Evolutionary conservation across 148 eudicot species (phyloP), one percentile per base, ranked within the genome.

Genomic region (Mesembryanthemum crystallinum): DNA sequence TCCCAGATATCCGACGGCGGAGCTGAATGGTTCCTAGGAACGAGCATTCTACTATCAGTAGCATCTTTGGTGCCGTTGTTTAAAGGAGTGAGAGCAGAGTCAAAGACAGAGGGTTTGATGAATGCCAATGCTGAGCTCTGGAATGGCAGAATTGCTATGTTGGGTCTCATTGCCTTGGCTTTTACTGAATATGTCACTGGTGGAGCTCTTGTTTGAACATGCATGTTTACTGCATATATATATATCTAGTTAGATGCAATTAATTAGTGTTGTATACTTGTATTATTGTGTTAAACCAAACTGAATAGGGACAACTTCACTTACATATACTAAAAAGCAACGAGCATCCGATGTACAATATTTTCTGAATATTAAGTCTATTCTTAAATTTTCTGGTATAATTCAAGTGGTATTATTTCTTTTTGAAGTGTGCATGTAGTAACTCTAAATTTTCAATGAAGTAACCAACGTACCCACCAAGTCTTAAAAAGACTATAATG

Each of bases 71-170:
- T 90, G 1, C 95, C 97, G 0, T 60, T 91, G 64, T 86, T 87
- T 1, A 81, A 82, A 43, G 97, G 97, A 0, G 87, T 83, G 24
- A 80, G 78, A 1, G 88, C 82, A 0, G 90, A 91, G 49, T 73
- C 90, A 0, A 82, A 82, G 29, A 76, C 86, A 0, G 66, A 72
- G 0, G 90, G 84, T 14, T 1, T 94, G 0, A 87, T 91, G 90
- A 89, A 77, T 3, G 75, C 98, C 0, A 86, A 94, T 43, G 97
- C 98, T 0, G 95, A 91, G 81, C 25, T 94, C 1, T 88, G 85
- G 93, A 94, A 94, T 69, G 98, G 98, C 3, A 86, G 98, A 71
- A 21, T 85, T 17, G 97, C 98, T 29, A 94, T 94, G 98, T 54
- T 90, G 64, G 98, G 98, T 4, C 83, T 91, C 45, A 85, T 94